phyloP scores from a whole-genome alignment of 352 stramenopile genomes.

The Globisporangium echinulatum region DNA sequence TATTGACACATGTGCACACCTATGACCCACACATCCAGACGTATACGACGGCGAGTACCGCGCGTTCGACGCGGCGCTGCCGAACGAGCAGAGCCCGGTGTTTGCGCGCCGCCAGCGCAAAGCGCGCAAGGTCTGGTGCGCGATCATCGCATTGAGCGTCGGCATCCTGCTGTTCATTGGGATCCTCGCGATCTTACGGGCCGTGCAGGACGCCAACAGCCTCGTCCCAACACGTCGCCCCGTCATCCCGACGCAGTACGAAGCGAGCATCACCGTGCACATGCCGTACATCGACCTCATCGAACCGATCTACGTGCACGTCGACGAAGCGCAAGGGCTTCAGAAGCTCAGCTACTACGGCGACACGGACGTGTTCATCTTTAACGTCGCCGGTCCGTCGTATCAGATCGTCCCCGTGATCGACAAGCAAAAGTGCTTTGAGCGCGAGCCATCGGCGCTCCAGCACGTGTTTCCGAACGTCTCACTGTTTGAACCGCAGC shows the following conservation, averaged over 20 bases:
- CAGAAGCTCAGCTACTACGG: constrained; percentile 88
- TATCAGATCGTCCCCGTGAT: constrained; percentile 85
- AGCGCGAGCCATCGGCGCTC: constrained; percentile 40
- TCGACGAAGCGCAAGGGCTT: constrained; percentile 61
- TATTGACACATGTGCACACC: not conserved
- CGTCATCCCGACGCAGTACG: constrained; percentile 76
- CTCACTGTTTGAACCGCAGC: constrained; percentile 75
- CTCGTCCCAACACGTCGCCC: constrained; percentile 63
- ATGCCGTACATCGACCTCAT: constrained; percentile 88
- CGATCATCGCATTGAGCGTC: constrained; percentile 69
- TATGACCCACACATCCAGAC: not conserved
- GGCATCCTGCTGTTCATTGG: constrained; percentile 80
- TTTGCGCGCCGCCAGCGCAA: constrained; percentile 51
- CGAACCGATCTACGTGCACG: constrained; percentile 82
- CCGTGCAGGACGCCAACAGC: constrained; percentile 71
- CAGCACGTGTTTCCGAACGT: constrained; percentile 86
- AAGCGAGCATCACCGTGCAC: constrained; percentile 81
- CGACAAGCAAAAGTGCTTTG: constrained; percentile 69
- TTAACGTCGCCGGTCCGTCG: constrained; percentile 68
- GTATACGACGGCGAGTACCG: constrained; percentile 6
- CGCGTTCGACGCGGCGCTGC: constrained; percentile 18
- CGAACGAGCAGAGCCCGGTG: constrained; percentile 28
- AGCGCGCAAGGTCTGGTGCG: constrained; percentile 72
- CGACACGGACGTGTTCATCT: constrained; percentile 84
- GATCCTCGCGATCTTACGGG: constrained; percentile 74